A percentile compares a stretch with the other conserved stretches of the same genome.
phyloP scores from a whole-genome alignment of 352 stramenopile species.

The Phytopythium oedochilum region DNA sequence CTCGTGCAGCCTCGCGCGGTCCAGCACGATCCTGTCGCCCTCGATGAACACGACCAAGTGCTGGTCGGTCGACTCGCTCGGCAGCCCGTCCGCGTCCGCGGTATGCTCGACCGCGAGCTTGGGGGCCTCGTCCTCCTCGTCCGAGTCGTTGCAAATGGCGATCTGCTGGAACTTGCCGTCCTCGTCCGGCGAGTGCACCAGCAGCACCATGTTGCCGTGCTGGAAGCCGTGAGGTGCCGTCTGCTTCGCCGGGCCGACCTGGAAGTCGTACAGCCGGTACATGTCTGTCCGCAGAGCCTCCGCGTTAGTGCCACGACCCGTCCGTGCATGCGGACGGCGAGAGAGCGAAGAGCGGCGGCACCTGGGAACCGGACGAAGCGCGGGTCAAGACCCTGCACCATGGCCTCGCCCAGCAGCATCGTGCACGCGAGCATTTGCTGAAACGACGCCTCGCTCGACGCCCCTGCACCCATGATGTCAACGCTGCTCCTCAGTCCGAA shows the following conservation, averaged over 20 bases:
- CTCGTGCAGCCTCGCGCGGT: conserved; percentile 52
- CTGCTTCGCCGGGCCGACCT: conserved; percentile 59
- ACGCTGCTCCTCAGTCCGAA: neutral
- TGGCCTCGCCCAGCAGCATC: conserved; percentile 78
- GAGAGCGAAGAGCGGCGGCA: conserved; percentile 4
- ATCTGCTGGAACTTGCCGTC: conserved; percentile 51
- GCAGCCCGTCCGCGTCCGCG: conserved; percentile 2
- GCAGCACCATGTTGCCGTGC: conserved; percentile 54
- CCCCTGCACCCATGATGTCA: conserved; percentile 50
- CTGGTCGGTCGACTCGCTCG: conserved; percentile 32
- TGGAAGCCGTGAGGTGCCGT: conserved; percentile 41
- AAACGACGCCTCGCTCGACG: conserved; percentile 64
- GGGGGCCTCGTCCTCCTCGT: conserved; percentile 8
- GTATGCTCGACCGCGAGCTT: conserved; percentile 9
- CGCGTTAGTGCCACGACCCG: neutral
- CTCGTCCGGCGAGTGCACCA: conserved; percentile 48
- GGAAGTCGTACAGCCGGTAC: conserved; percentile 81
- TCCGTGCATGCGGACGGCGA: neutral
- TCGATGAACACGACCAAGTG: conserved; percentile 61
- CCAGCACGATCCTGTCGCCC: conserved; percentile 70
- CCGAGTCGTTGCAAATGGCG: conserved; percentile 18
- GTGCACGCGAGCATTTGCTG: conserved; percentile 85
- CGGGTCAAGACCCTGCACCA: conserved; percentile 76
- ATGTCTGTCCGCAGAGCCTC: conserved; percentile 25
- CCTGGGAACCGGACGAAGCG: conserved; percentile 76